Conservation (phyloP, 1,284 basidiomycete genomes). For the Microbotryum silenes-acaulis region DNA sequence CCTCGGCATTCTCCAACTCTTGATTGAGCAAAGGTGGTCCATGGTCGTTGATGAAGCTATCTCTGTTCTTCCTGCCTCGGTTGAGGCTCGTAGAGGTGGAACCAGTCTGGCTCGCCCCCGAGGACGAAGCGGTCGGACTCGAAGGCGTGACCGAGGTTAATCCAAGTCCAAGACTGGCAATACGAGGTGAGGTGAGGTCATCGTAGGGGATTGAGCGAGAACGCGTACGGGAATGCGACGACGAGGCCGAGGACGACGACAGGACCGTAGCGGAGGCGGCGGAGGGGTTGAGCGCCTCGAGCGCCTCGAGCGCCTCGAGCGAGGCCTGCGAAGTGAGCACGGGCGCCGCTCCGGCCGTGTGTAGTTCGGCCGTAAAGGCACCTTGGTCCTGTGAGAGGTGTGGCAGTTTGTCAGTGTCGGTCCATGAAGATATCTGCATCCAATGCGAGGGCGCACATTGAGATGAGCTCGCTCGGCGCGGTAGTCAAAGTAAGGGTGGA, state of each 20-base stretch:
- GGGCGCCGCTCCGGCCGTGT: not conserved
- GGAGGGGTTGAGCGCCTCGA: slow-evolving; percentile 14
- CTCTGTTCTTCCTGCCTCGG: not conserved
- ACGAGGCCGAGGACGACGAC: not conserved
- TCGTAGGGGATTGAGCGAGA: slow-evolving; percentile 12
- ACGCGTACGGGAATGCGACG: not conserved
- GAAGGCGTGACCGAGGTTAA: not conserved
- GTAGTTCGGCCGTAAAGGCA: slow-evolving; percentile 25
- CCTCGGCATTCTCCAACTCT: slow-evolving; percentile 23
- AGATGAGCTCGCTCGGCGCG: slow-evolving; percentile 24
- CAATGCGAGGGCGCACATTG: slow-evolving; percentile 1
- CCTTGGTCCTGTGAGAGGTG: slow-evolving; percentile 10
- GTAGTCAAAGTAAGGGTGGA: slow-evolving; percentile 17
- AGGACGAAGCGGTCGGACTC: not conserved
- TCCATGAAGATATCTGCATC: not conserved
- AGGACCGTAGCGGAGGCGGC: not conserved
- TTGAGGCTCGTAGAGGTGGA: not conserved
- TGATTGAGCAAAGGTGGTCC: slow-evolving; percentile 14
- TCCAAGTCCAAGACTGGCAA: slow-evolving; percentile 16
- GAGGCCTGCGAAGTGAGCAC: slow-evolving; percentile 6
- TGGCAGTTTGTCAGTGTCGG: not conserved
- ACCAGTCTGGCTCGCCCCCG: not conserved
- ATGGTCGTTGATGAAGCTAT: not conserved
- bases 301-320: slow-evolving; percentile 21
- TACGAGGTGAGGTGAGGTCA: slow-evolving; percentile 25